phyloP scores from a whole-genome alignment of 2,329 filamentous ascomycete species.

The Sarocladium strictum region DNA sequence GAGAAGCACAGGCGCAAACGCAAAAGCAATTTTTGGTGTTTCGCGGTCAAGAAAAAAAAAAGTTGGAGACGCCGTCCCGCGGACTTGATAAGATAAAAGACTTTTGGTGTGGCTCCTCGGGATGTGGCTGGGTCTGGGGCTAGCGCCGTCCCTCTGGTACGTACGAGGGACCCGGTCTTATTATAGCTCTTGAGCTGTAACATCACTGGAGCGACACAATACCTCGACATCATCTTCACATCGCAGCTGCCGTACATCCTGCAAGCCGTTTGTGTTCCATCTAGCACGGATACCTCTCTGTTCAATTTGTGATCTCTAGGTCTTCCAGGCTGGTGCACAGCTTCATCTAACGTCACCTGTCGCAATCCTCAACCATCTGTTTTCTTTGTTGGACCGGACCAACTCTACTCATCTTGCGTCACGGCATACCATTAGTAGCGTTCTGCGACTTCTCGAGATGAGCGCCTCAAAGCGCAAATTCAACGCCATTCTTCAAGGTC shows the following conservation, averaged over 20 bases:
- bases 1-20: background rate
- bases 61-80: background rate
- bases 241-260: background rate
- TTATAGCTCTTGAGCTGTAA: too few species aligned
- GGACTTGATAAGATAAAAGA: conserved; percentile 1
- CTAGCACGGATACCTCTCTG: too few species aligned
- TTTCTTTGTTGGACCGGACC: background rate
- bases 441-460: conserved; percentile 34
- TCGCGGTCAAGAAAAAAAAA: conserved; percentile 3
- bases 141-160: background rate
- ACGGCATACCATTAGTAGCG: background rate
- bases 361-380: background rate
- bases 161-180: too few species aligned
- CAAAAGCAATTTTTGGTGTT: conserved; percentile 6
- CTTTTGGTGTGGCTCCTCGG: too few species aligned
- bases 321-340: too few species aligned
- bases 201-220: too few species aligned
- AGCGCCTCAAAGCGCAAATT: conserved; percentile 82
- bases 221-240: too few species aligned
- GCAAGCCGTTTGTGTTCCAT: too few species aligned
- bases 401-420: background rate
- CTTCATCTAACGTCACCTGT: too few species aligned
- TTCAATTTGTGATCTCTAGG: background rate
- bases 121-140: conserved; percentile 1
- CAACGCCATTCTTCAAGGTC: conserved; percentile 65